A percentile compares a stretch with the other conserved stretches of the same genome.
phyloP scores from a whole-genome alignment of 768 basidiomycete genomes.

The Favolaschia claudopus region DNA sequence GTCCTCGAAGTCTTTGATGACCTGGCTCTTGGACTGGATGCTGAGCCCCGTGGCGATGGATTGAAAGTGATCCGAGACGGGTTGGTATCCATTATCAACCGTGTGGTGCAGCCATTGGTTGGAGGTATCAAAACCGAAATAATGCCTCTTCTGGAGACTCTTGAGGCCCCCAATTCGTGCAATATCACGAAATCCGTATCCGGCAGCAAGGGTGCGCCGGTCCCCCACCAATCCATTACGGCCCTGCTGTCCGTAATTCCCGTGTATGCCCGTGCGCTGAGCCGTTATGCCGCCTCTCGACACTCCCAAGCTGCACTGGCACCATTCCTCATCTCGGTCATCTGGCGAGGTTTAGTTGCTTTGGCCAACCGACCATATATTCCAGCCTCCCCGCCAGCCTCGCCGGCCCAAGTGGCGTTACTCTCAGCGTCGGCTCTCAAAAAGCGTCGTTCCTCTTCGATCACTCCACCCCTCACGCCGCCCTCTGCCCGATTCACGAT shows the following conservation, averaged over 20 bases:
- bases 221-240: conserved; percentile 66
- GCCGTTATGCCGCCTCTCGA: conserved; percentile 60
- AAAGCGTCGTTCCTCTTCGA: conserved; percentile 51
- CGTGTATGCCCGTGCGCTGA: conserved; percentile 63
- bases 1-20: conserved; percentile 75
- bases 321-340: conserved; percentile 72
- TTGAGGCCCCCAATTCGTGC: conserved; percentile 56
- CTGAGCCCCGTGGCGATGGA: conserved; percentile 70
- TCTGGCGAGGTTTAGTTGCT: conserved; percentile 80
- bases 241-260: conserved; percentile 68
- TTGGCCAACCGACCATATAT: conserved; percentile 65
- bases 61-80: conserved; percentile 75
- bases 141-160: conserved; percentile 64
- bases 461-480: conserved; percentile 63
- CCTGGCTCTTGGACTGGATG: conserved; percentile 66
- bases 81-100: conserved; percentile 69
- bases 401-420: conserved; percentile 42
- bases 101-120: conserved; percentile 72
- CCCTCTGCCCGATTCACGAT: conserved; percentile 67
- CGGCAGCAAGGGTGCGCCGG: conserved; percentile 39
- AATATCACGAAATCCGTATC: conserved; percentile 37
- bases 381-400: conserved; percentile 47
- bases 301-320: conserved; percentile 69
- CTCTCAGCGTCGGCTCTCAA: conserved; percentile 42
- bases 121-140: conserved; percentile 67